Percentiles rank a stretch among this genome's conserved stretches.
These are phyloP conservation scores for Tolypocladium ovalisporum DNA, from an alignment of 2,329 filamentous ascomycete species.

Conservation along the genomic window DNA sequence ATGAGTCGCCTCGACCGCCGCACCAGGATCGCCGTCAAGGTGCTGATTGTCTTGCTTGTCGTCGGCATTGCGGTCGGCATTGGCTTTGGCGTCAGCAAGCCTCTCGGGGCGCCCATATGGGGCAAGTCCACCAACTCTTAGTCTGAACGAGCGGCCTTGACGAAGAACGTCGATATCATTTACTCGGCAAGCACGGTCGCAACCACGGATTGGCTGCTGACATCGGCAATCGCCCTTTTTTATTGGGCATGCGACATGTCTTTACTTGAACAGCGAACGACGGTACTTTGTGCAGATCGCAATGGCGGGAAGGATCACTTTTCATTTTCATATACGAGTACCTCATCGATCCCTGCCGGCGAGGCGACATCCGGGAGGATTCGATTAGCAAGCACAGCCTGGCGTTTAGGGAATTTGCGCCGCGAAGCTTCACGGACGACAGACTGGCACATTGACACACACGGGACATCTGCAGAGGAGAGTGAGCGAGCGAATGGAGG, in stretches of 20 bases:
- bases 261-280: neutral
- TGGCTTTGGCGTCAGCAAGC: conserved; percentile 51
- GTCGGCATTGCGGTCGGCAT: conserved; percentile 43
- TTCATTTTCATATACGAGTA: neutral
- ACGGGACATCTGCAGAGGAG: neutral
- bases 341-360: neutral
- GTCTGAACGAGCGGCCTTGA: no score
- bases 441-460: neutral
- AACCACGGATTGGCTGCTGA: neutral
- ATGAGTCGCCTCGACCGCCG: conserved; percentile 42
- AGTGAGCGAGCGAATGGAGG: neutral
- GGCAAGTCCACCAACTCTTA: conserved; percentile 8
- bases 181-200: neutral
- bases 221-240: neutral
- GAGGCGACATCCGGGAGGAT: neutral
- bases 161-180: neutral
- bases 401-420: conserved; percentile 3
- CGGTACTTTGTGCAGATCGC: neutral
- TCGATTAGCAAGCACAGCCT: conserved; percentile 1
- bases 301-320: neutral
- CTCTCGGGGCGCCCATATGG: conserved; percentile 49
- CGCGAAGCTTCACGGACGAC: neutral
- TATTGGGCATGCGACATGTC: neutral
- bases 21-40: conserved; percentile 42
- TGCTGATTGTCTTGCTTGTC: conserved; percentile 40